A percentile compares a stretch with the other conserved stretches of the same genome.
phyloP scores from a whole-genome alignment of 2,329 filamentous ascomycete species.

The Fusarium sp. region DNA sequence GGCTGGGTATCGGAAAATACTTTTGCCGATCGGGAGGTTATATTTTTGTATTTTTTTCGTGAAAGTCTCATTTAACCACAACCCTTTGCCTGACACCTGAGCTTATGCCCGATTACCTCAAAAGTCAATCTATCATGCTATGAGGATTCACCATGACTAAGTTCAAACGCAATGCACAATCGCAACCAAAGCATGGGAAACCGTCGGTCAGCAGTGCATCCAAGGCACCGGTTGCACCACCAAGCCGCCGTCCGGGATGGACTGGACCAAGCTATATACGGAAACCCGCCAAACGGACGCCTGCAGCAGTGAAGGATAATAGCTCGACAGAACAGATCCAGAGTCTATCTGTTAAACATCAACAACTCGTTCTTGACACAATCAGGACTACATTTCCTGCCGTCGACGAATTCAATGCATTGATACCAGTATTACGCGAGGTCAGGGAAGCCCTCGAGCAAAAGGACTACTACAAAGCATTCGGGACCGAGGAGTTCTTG shows the following conservation, averaged over 20 bases:
- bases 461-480: conserved; percentile 9
- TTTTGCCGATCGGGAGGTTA: background rate
- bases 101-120: background rate
- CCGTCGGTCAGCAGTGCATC: conserved; percentile 6
- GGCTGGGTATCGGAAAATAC: background rate
- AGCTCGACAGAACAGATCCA: background rate
- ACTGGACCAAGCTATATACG: conserved; percentile 15
- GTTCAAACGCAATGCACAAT: conserved; percentile 16
- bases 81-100: background rate
- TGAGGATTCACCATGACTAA: background rate
- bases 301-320: background rate
- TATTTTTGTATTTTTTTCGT: background rate
- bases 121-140: background rate
- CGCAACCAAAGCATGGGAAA: conserved; percentile 17
- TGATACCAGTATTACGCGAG: conserved; percentile 2
- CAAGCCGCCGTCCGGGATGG: conserved; percentile 13
- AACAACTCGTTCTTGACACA: conserved; percentile 20
- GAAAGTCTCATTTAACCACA: background rate
- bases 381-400: conserved; percentile 13
- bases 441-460: conserved; percentile 16
- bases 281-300: conserved; percentile 3
- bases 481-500: conserved; percentile 1
- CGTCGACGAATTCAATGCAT: background rate
- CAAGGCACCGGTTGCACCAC: conserved; percentile 10
- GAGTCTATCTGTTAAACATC: background rate